These are phyloP conservation scores for Pichia gijzeniarum DNA, from an alignment of 805 yeast genomes.

Conservation along the genomic window DNA sequence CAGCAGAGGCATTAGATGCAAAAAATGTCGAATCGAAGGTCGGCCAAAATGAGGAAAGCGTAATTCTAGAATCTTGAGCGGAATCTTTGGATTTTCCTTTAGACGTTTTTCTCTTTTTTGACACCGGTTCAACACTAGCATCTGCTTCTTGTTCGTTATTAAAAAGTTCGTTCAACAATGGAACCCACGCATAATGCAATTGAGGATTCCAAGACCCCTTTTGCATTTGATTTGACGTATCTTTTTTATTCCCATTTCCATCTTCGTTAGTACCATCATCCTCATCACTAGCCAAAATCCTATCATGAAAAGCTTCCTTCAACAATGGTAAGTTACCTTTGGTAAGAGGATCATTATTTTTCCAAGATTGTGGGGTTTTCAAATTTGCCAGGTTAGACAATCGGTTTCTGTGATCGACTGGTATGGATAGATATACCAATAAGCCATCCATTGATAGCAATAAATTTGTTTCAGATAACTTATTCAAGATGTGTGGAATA, in stretches of 20 bases:
- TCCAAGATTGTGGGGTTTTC: slow-evolving; percentile 44
- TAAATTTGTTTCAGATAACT: slow-evolving; percentile 47
- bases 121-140: slow-evolving; percentile 17
- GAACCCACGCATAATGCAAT: slow-evolving; percentile 71
- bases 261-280: slow-evolving; percentile 27
- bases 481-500: slow-evolving; percentile 28
- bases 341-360: slow-evolving; percentile 64
- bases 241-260: background rate
- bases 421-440: slow-evolving; percentile 57
- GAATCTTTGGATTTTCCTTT: slow-evolving; percentile 11
- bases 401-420: slow-evolving; percentile 22
- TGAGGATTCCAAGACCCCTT: slow-evolving; percentile 70
- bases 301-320: slow-evolving; percentile 59
- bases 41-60: slow-evolving; percentile 69
- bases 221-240: slow-evolving; percentile 25
- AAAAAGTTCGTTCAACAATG: slow-evolving; percentile 42
- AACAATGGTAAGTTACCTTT: slow-evolving; percentile 58
- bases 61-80: slow-evolving; percentile 21
- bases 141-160: slow-evolving; percentile 10
- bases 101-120: slow-evolving; percentile 33
- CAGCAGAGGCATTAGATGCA: slow-evolving; percentile 69
- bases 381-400: slow-evolving; percentile 19
- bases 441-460: slow-evolving; percentile 73
- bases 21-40: slow-evolving; percentile 77
- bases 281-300: slow-evolving; percentile 34